phyloP scores from a whole-genome alignment of 768 basidiomycete genomes.

The Phlegmacium glaucopus region DNA sequence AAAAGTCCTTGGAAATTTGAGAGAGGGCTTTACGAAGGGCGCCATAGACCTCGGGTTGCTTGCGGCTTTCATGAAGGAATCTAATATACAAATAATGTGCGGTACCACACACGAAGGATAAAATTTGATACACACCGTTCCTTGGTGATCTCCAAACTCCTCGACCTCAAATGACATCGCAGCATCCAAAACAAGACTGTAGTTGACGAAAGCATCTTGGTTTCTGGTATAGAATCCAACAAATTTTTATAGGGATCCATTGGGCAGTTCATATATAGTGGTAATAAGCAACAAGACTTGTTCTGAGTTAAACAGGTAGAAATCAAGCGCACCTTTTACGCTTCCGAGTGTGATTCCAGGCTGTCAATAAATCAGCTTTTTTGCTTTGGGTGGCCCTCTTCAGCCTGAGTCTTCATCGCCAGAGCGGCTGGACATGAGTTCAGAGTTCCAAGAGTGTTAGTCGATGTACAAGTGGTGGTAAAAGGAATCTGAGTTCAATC shows the following conservation, averaged over 20 bases:
- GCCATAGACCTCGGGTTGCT: not conserved
- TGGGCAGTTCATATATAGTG: not conserved
- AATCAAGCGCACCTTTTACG: not conserved
- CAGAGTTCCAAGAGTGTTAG: too few species aligned
- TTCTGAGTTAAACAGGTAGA: not conserved
- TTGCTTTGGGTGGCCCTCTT: too few species aligned
- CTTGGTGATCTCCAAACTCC: not conserved
- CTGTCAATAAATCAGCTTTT: not conserved
- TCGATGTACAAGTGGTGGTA: too few species aligned
- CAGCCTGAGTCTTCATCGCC: too few species aligned
- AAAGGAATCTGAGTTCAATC: too few species aligned
- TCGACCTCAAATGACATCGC: not conserved
- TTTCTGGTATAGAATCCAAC: not conserved
- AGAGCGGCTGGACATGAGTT: too few species aligned
- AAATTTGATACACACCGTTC: not conserved
- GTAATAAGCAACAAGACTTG: not conserved
- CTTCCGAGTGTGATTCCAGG: not conserved
- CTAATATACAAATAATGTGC: not conserved
- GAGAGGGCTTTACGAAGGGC: not conserved
- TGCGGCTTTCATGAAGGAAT: not conserved
- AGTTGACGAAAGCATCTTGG: not conserved
- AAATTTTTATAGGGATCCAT: constrained; percentile 3
- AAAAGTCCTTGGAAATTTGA: not conserved
- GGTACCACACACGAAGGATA: not conserved
- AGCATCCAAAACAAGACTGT: too few species aligned